Evolutionary conservation across 2,329 filamentous ascomycete species (phyloP), one percentile per base, ranked within the genome.

Genomic region (Alternaria gansuensis): DNA sequence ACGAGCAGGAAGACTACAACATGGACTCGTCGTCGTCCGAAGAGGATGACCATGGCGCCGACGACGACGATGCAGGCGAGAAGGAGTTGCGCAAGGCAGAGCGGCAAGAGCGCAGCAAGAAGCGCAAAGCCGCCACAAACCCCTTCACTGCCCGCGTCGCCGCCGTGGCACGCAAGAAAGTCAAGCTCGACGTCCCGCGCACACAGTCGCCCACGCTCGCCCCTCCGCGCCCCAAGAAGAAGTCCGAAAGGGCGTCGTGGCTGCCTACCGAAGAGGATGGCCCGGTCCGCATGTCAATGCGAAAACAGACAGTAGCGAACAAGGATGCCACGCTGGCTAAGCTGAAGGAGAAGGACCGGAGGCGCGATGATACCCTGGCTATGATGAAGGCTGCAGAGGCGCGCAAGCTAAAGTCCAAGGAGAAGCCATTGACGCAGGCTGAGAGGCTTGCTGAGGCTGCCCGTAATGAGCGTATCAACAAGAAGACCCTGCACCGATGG

Each of bases 401-500:
- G 68, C 80, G 83, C 51, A 85, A 92, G 67, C 89, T 90, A 63
- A 90, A 90, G 54, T 80, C 87, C 63, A 92, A 92, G 77, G 91
- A 91, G 54, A 90, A 90, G 58, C 85, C 90, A 28, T 88, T 96
- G 87, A 96, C 93, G 5, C 94, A 97, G 77, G 92, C 87, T 43
- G 89, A 98, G 75, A 86, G 93, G 36, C 83, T 97, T 28, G 88
- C 87, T 28, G 92, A 96, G 77, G 93, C 93, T 1, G 91, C 89
- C 17, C 81, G 88, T 51, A 89, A 96, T 6, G 95, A 98, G 78
- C 90, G 90, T 77, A 84, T 89, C 69, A 97, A 99, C 77, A 86
- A 90, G 67, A 96, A 92, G 83, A 98, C 90, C 77, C 80, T 97
- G 72, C 97, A 94, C 73, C 85, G 92, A 55, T 98, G 94, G 93